Evolutionary conservation across 228 moss, liverwort and hornwort genomes (phyloP).

Genomic region (Sphagnum fallax): DNA sequence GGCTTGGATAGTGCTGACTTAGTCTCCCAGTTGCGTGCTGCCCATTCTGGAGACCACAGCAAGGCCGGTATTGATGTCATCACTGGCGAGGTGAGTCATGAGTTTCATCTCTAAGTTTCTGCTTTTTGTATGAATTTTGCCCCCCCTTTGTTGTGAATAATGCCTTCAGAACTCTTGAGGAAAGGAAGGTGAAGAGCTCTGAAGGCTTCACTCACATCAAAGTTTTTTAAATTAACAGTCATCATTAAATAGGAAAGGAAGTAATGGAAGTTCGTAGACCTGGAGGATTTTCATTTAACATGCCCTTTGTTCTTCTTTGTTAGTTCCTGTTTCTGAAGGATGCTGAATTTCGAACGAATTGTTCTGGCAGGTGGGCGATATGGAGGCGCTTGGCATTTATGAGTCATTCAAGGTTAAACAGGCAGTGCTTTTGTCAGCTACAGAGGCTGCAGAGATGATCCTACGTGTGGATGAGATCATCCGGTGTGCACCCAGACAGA

Average conservation of each 20-base stretch:
- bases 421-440: slow-evolving; percentile 80
- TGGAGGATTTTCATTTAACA: too few relatives aligned
- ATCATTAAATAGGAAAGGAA: too few relatives aligned
- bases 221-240: too few relatives aligned
- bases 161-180: neutral
- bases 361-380: slow-evolving; percentile 68
- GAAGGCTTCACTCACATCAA: too few relatives aligned
- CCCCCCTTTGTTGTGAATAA: neutral
- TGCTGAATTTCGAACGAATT: too few relatives aligned
- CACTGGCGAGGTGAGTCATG: slow-evolving; percentile 59
- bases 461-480: slow-evolving; percentile 97
- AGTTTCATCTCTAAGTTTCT: neutral
- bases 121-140: neutral
- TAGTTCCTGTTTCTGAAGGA: too few relatives aligned
- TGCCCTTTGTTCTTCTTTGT: too few relatives aligned
- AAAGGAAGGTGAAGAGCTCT: too few relatives aligned
- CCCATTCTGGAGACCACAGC: slow-evolving; percentile 67
- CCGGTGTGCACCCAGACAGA: slow-evolving; percentile 90
- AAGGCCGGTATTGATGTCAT: slow-evolving; percentile 89
- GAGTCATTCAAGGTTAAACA: slow-evolving; percentile 98
- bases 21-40: slow-evolving; percentile 79
- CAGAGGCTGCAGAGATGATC: slow-evolving; percentile 94
- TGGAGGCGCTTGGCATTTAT: slow-evolving; percentile 89
- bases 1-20: slow-evolving; percentile 93
- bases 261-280: too few relatives aligned